These are phyloP conservation scores for Fraxinus albicans DNA, from an alignment of 305 asterid genomes.

Conservation along the genomic window DNA sequence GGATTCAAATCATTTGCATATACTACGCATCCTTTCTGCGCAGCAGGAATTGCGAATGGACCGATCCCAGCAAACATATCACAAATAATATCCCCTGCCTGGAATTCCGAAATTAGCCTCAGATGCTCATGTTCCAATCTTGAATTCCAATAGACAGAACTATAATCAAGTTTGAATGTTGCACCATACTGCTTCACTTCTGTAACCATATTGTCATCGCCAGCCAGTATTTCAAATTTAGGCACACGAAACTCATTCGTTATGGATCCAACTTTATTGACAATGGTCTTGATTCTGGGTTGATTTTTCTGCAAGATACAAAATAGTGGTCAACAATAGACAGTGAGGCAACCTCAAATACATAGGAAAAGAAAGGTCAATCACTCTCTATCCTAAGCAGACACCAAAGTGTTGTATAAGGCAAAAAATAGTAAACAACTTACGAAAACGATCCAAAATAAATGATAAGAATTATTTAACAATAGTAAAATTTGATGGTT, in stretches of 20 bases:
- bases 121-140: slow-evolving; percentile 91
- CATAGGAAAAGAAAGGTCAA: not conserved
- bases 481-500: too few species aligned
- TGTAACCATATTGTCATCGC: slow-evolving; percentile 82
- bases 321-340: not conserved
- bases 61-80: slow-evolving; percentile 98
- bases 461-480: too few species aligned
- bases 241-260: slow-evolving; percentile 91
- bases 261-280: slow-evolving; percentile 86
- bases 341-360: not conserved
- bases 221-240: slow-evolving; percentile 83
- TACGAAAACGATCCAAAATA: too few species aligned
- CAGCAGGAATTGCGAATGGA: slow-evolving; percentile 93
- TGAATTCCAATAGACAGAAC: slow-evolving; percentile 96
- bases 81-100: slow-evolving; percentile 66
- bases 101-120: slow-evolving; percentile 70
- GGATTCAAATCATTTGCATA: slow-evolving; percentile 93
- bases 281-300: slow-evolving; percentile 85
- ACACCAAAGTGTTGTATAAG: not conserved
- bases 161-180: slow-evolving; percentile 87
- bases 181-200: slow-evolving; percentile 89
- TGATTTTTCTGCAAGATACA: slow-evolving; percentile 65
- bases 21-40: slow-evolving; percentile 87
- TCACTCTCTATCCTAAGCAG: not conserved
- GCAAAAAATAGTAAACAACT: too few species aligned